Percentiles rank a stretch among this genome's conserved stretches.
Evolutionary conservation across 352 stramenopile species (phyloP).

Genomic region (Phytophthora pini): DNA sequence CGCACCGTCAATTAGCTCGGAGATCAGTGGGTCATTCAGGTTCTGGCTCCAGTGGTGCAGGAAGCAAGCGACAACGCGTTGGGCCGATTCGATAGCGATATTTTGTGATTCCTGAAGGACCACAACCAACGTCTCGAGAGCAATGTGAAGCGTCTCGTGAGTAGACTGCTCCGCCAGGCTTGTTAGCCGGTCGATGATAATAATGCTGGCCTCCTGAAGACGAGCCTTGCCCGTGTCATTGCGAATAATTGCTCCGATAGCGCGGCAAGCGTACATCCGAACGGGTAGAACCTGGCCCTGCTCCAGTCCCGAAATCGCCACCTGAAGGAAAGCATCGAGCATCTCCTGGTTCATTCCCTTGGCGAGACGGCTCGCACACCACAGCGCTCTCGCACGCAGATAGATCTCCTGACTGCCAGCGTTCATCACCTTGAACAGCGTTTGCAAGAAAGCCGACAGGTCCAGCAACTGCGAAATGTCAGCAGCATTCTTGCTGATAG

Average conservation of each 20-base stretch:
- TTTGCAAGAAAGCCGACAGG: slow-evolving; percentile 70
- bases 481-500: slow-evolving; percentile 56
- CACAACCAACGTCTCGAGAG: slow-evolving; percentile 77
- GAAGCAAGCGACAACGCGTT: slow-evolving; percentile 64
- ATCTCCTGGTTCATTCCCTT: slow-evolving; percentile 78
- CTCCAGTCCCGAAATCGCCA: slow-evolving; percentile 79
- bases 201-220: slow-evolving; percentile 51
- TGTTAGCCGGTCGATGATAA: slow-evolving; percentile 68
- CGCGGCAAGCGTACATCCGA: slow-evolving; percentile 80
- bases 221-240: slow-evolving; percentile 65
- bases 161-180: slow-evolving; percentile 65
- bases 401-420: slow-evolving; percentile 69
- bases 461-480: slow-evolving; percentile 63
- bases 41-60: slow-evolving; percentile 71
- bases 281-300: slow-evolving; percentile 75
- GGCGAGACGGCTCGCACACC: slow-evolving; percentile 79
- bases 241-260: slow-evolving; percentile 72
- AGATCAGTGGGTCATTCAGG: slow-evolving; percentile 79
- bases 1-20: slow-evolving; percentile 72
- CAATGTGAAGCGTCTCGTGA: slow-evolving; percentile 80
- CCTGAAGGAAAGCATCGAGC: slow-evolving; percentile 73
- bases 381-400: slow-evolving; percentile 76
- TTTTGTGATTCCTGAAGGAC: slow-evolving; percentile 65
- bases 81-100: slow-evolving; percentile 46
- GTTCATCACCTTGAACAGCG: slow-evolving; percentile 84